Base-by-base conservation (phyloP, 2,329 filamentous ascomycete genomes). In the Exophiala sp. region DNA sequence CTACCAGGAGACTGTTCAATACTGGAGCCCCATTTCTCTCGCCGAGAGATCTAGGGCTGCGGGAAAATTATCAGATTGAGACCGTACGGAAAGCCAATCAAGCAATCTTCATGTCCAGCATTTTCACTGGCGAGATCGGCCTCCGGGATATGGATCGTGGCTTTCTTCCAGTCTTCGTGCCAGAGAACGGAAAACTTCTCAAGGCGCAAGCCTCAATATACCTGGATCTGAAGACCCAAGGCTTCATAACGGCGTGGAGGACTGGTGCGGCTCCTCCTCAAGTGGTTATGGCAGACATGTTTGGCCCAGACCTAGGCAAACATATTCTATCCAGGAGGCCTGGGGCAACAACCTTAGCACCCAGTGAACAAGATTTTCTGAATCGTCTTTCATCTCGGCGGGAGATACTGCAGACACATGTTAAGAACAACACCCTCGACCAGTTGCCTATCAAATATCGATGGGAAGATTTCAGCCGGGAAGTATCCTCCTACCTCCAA, bases 221-320 rank as follows among this genome's bases (percentile, higher is more conserved):
- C 60, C 73, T 86, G 11, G 83, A 86, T 57, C 69, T 87, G 14
- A 87, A 87, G 68, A 86, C 84, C 1, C 84, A 86, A 65, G 82
- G 83, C 11, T 86, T 84, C 62, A 82, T 86, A 52, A 82, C 81
- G 3, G 79, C 80, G 3, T 73, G 83, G 63, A 78, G 80, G 59
- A 80, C 78, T 62, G 77, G 76, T 39, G 77, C 83, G 50, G 76
- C 75, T 24, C 73, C 75, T 2, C 77, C 78, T 45, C 78, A 81
- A 16, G 77, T 83, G 39, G 72, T 84, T 24, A 68, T 86, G 24
- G 76, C 80, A 51, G 78, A 83, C 48, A 68, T 86, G 0, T 86
- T 87, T 61, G 82, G 82, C 0, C 67, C 75, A 24, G 76, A 82
- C 55, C 70, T 86, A 40, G 78, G 80, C 46, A 70, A 79, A 12